phyloP scores from a whole-genome alignment of 257 asterid species.

The Rauvolfia tetraphylla region DNA sequence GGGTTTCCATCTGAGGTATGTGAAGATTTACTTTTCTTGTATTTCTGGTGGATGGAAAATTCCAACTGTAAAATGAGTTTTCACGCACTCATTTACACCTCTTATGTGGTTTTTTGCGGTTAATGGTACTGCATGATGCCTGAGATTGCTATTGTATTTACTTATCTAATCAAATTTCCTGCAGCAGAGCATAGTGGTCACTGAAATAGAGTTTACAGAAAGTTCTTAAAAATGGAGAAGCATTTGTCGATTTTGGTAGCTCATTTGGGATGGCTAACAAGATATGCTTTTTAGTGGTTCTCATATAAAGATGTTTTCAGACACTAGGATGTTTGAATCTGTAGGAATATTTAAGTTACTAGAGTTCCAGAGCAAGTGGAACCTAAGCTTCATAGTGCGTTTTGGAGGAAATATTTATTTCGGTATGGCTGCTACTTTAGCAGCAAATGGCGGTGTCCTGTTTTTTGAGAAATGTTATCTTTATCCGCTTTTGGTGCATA shows the following conservation, averaged over 20 bases:
- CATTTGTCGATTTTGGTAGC: neutral
- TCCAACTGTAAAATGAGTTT: too few species aligned
- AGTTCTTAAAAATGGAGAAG: neutral
- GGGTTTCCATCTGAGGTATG: conserved; percentile 76
- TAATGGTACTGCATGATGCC: neutral
- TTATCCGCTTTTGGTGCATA: neutral
- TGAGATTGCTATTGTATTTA: neutral
- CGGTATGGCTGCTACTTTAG: neutral
- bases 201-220: neutral
- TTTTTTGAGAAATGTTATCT: neutral
- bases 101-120: neutral
- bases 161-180: neutral
- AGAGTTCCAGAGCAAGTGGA: neutral
- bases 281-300: neutral
- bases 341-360: neutral
- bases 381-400: neutral
- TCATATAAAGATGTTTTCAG: neutral
- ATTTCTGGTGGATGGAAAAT: neutral
- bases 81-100: neutral
- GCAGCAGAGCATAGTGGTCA: neutral
- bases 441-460: neutral
- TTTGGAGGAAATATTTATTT: neutral
- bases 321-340: neutral
- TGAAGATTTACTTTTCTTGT: neutral
- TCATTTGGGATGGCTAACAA: neutral